Evolutionary conservation across 768 basidiomycete species (phyloP).

Genomic region (Termitomyces sp.): DNA sequence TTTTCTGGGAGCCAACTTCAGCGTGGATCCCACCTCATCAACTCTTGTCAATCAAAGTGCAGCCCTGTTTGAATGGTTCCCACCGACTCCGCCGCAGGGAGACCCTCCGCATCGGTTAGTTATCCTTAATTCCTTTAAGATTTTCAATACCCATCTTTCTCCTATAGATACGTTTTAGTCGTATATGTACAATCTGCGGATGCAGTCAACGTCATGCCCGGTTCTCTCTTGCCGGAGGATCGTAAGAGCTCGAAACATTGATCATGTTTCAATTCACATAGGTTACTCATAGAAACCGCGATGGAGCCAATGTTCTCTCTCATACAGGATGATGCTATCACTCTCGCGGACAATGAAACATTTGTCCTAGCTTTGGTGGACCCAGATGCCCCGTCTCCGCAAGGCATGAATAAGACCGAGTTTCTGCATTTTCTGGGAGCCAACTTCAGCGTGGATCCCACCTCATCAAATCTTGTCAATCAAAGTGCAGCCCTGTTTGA

Average conservation of each 20-base stretch:
- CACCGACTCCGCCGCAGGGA: slow-evolving; percentile 32
- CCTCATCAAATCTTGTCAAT: slow-evolving; percentile 25
- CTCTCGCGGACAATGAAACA: slow-evolving; percentile 15
- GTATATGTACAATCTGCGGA: slow-evolving; percentile 25
- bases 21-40: slow-evolving; percentile 14
- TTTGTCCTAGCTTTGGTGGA: slow-evolving; percentile 37
- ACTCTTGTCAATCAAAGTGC: slow-evolving; percentile 31
- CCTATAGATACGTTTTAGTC: slow-evolving; percentile 26
- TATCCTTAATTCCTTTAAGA: background rate
- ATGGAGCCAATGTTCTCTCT: slow-evolving; percentile 26
- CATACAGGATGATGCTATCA: slow-evolving; percentile 18
- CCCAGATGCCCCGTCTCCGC: slow-evolving; percentile 37
- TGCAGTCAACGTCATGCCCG: slow-evolving; percentile 27
- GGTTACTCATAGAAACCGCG: slow-evolving; percentile 22
- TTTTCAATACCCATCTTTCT: background rate
- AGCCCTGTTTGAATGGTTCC: slow-evolving; percentile 32
- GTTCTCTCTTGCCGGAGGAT: slow-evolving; percentile 27
- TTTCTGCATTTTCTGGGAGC: slow-evolving; percentile 37
- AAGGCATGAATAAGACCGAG: slow-evolving; percentile 28
- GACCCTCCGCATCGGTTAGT: slow-evolving; percentile 39
- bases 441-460: slow-evolving; percentile 25
- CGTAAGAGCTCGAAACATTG: slow-evolving; percentile 20
- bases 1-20: slow-evolving; percentile 34
- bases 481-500: slow-evolving; percentile 32
- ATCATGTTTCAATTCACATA: background rate